Evolutionary conservation across 805 yeast species (phyloP), one percentile per base, ranked within the genome.

Genomic region (Ogataea trehalophila): DNA sequence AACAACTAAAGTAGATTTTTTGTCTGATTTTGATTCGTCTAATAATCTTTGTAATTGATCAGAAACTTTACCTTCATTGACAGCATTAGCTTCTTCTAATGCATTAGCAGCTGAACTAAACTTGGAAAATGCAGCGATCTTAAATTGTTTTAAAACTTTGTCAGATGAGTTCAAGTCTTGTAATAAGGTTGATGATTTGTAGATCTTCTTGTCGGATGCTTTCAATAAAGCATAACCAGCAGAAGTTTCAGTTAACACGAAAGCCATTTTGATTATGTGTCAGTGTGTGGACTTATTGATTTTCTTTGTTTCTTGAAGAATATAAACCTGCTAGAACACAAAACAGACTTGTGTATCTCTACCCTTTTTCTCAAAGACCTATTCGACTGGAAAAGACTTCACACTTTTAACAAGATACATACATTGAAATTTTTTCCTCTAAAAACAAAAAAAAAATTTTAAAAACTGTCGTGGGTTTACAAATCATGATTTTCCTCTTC

Each of bases 141-240:
- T 94, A 73, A 92, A 89, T 69, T 88, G 95, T 58, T 86, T 77
- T 48, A 90, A 77, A 51, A 91, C 96, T 69, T 87, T 86, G 55
- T 85, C 95, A 42, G 95, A 81, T 43, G 87, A 70, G 70, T 87
- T 77, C 62, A 91, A 77, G 67, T 90, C 96, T 54, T 83, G 78
- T 56, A 87, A 71, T 58, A 91, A 73, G 49, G 81, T 67, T 46
- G 85, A 69, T 23, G 94, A 83, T 75, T 91, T 92, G 80, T 92
- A 85, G 62, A 94, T 85, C 78, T 92, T 92, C 77, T 94, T 94
- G 78, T 94, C 98, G 55, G 96, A 85, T 49, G 97, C 96, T 76
- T 94, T 94, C 68, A 94, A 81, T 66, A 94, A 79, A 66, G 99
- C 99, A 70, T 94, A 94, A 66, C 99, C 99, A 45, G 99, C 99